phyloP scores from a whole-genome alignment of 495 filamentous ascomycete species.

The Neohortaea acidophila region DNA sequence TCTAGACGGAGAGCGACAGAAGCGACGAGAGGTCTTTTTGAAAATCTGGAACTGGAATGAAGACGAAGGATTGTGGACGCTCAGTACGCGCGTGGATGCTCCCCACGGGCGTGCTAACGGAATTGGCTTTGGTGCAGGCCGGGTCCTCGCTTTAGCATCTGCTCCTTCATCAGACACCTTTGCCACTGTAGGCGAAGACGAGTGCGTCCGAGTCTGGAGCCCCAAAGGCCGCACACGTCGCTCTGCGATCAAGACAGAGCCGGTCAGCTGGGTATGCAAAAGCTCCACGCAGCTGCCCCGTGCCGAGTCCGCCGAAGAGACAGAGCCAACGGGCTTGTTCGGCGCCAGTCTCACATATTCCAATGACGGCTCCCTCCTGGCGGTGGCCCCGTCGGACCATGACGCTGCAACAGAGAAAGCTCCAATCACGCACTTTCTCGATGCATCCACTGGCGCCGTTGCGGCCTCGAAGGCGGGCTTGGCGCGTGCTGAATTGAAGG shows the following conservation, averaged over 20 bases:
- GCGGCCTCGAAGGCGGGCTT: slow-evolving; percentile 39
- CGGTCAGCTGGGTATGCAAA: slow-evolving; percentile 58
- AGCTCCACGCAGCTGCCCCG: slow-evolving; percentile 34
- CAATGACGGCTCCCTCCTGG: slow-evolving; percentile 74
- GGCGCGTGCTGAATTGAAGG: slow-evolving; percentile 37
- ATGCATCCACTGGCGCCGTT: slow-evolving; percentile 41
- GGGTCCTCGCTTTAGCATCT: slow-evolving; percentile 54
- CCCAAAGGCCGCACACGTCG: slow-evolving; percentile 48
- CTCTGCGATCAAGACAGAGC: slow-evolving; percentile 40
- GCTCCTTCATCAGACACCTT: slow-evolving; percentile 54
- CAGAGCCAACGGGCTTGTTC: slow-evolving; percentile 19
- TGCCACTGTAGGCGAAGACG: slow-evolving; percentile 70
- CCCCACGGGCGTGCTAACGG: slow-evolving; percentile 48
- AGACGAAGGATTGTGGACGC: slow-evolving; percentile 47
- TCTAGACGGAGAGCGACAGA: slow-evolving; percentile 32
- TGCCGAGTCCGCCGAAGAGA: slow-evolving; percentile 20
- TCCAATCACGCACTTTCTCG: slow-evolving; percentile 43
- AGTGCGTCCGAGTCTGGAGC: slow-evolving; percentile 60
- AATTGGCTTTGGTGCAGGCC: slow-evolving; percentile 27
- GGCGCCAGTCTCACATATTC: slow-evolving; percentile 55
- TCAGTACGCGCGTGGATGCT: slow-evolving; percentile 65
- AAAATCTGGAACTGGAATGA: slow-evolving; percentile 79
- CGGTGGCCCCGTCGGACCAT: slow-evolving; percentile 34
- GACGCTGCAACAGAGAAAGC: slow-evolving; percentile 29
- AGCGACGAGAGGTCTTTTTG: slow-evolving; percentile 53